Conservation (phyloP, 495 filamentous ascomycete species). For the Rhizodiscina lignyota region DNA sequence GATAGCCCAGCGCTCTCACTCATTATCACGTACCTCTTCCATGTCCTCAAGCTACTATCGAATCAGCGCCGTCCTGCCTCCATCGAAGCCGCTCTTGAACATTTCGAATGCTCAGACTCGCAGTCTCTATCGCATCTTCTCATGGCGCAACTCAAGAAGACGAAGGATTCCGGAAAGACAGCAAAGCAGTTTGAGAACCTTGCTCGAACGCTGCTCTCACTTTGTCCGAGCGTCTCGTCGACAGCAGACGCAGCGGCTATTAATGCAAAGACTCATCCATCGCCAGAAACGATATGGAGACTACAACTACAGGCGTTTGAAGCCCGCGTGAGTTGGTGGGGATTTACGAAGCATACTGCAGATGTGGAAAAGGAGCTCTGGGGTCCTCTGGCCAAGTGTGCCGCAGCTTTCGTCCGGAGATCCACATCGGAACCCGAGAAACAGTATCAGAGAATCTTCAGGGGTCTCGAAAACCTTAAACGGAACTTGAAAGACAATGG, state of each 20-base stretch:
- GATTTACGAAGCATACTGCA: constrained; percentile 46
- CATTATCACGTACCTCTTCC: constrained; percentile 22
- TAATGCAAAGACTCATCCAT: constrained; percentile 33
- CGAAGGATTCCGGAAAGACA: constrained; percentile 35
- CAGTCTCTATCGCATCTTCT: constrained; percentile 56
- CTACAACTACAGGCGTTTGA: constrained; percentile 54
- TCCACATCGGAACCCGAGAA: constrained; percentile 8
- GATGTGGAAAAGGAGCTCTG: constrained; percentile 53
- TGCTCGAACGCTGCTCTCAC: constrained; percentile 46
- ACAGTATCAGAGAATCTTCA: constrained; percentile 18
- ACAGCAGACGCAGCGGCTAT: constrained; percentile 31
- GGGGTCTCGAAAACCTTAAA: too few species aligned
- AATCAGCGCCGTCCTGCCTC: constrained; percentile 20
- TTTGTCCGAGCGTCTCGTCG: constrained; percentile 39
- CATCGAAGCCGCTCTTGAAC: constrained; percentile 15
- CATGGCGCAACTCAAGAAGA: constrained; percentile 28
- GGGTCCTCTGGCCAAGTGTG: constrained; percentile 48
- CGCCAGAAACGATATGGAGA: constrained; percentile 40
- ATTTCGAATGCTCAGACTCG: constrained; percentile 26
- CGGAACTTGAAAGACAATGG: too few species aligned
- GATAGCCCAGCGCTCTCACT: constrained; percentile 12
- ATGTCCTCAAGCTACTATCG: constrained; percentile 32
- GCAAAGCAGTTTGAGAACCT: constrained; percentile 54
- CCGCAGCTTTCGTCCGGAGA: constrained; percentile 43
- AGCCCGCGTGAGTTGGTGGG: constrained; percentile 54